Base-by-base conservation (phyloP, 2,329 filamentous ascomycete genomes). In the Talaromyces sp. region DNA sequence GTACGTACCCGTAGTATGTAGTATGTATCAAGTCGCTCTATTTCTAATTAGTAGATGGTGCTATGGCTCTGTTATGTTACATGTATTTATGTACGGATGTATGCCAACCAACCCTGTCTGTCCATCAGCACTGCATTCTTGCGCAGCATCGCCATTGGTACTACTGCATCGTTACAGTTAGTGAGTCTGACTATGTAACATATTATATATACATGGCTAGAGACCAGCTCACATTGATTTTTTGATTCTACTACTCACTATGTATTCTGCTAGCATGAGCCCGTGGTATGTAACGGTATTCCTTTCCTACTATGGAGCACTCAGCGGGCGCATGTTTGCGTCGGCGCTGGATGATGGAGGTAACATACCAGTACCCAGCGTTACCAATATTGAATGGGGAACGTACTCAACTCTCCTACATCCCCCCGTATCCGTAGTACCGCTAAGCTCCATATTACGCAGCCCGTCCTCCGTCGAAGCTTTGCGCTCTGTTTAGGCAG, bases 291-390 rank as follows among this genome's bases (percentile, higher is more conserved):
- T 27, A 31, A 31, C 7, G 4, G 27, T 31, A 6, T 25, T 27
- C 22, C 45, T 49, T 27, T 31, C 47, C 25, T 25, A 25, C 22
- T 22, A 22, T 22, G 22, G 22, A 22, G 22, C 22, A 22, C 13
- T 50, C 22, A 50, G 25, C 3, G 17, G 10, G 27, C 25, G 25
- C n/a, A 22, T 56, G 33, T 37, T 22, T 39, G 33, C 33, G 52
- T 37, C 33, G 31, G 50, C 49, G 1, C 22, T 9, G 15, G 27
- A 19, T 35, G 27, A 19, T 35, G 50, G 17, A 19, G 11, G 31
- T 37, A 56, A 56, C 52, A 56, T 56, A 56, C 50, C 50, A 35
- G 31, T 54, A 54, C 50, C 50, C 50, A 31, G 22, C n/a, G 33
- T 56, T 50, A 50, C 47, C 47, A 31, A 11, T 27, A 27, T 49